Evolutionary conservation across 2,329 filamentous ascomycete genomes (phyloP), one percentile per base, ranked within the genome.

Genomic region (Clarireedia sp.): DNA sequence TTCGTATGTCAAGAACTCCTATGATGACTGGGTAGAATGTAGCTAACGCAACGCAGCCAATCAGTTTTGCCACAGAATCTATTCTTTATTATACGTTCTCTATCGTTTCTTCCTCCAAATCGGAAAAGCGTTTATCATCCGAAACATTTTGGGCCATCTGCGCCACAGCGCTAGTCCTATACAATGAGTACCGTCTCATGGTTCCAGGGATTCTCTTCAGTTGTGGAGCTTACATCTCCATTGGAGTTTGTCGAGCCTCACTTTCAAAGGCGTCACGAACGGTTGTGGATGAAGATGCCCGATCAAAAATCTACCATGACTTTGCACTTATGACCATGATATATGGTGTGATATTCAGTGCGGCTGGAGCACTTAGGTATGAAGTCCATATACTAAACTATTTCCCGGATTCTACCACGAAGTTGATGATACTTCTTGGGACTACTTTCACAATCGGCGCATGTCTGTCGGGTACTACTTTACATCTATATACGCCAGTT

Each of bases 181-280:
- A 62, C 29, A 61, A 63, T 47, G 65, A 67, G 52, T 63, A 63
- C 51, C 62, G 63, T 26, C 62, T 66, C n/a, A 65, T 57, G 44
- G 62, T 66, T n/a, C 59, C 56, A 16, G 64, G 64, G 19, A 48
- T 67, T 5, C 38, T 66, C 10, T 61, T 51, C 23, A 56, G 64
- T 9, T 23, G 62, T 6, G 43, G 48, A 16, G 55, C 60, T 8
- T 56, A 65, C 21, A 41, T 62, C 2, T 50, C 57, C 14, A 57
- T 62, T 5, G 63, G 65, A 9, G 14, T 64, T 19, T 57, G 60
- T 40, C 53, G 60, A 44, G 63, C 59, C 8, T 52, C 51, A n/a
- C 62, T 65, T 16, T 45, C 56, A 5, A 17, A 48, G n/a, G 51
- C 21, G 37, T 48, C 51, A n/a, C 16, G 26, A 16, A 1, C 21